These are phyloP conservation scores for Trichoderma harzianum DNA, from an alignment of 2,329 filamentous ascomycete species.

Conservation along the genomic window DNA sequence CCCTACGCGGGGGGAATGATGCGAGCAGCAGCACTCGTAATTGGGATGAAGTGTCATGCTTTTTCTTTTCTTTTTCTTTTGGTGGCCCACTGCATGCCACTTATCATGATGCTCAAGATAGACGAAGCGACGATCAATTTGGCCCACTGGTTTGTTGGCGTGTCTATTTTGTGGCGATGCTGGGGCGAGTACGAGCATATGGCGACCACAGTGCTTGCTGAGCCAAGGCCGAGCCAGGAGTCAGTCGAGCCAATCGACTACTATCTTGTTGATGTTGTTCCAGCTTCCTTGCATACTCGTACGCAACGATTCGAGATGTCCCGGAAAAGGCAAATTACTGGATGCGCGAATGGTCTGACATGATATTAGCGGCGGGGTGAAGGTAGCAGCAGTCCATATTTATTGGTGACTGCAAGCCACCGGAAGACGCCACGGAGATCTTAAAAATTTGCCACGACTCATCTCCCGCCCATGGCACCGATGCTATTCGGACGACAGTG, in stretches of 20 bases:
- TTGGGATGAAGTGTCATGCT: background rate
- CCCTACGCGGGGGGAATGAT: background rate
- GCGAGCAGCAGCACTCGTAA: background rate
- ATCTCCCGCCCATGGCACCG: background rate
- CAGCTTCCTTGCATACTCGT: background rate
- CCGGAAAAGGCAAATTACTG: background rate
- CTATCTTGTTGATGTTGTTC: background rate
- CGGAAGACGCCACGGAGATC: background rate
- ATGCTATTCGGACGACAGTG: background rate
- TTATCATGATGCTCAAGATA: conserved; percentile 3
- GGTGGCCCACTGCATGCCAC: background rate
- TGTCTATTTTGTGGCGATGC: background rate
- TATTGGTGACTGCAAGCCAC: background rate
- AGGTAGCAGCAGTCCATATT: background rate
- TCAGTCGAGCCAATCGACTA: background rate
- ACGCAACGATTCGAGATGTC: background rate
- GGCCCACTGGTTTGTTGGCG: background rate
- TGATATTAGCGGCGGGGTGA: conserved; percentile 1
- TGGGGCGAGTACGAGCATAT: background rate
- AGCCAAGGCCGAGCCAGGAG: background rate
- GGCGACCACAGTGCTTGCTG: background rate
- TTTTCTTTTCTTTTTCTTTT: background rate
- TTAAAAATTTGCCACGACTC: background rate
- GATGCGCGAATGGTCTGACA: background rate
- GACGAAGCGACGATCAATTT: conserved; percentile 5